These are phyloP conservation scores for Podospora appendiculata DNA, from an alignment of 495 filamentous ascomycete species.

Conservation along the genomic window DNA sequence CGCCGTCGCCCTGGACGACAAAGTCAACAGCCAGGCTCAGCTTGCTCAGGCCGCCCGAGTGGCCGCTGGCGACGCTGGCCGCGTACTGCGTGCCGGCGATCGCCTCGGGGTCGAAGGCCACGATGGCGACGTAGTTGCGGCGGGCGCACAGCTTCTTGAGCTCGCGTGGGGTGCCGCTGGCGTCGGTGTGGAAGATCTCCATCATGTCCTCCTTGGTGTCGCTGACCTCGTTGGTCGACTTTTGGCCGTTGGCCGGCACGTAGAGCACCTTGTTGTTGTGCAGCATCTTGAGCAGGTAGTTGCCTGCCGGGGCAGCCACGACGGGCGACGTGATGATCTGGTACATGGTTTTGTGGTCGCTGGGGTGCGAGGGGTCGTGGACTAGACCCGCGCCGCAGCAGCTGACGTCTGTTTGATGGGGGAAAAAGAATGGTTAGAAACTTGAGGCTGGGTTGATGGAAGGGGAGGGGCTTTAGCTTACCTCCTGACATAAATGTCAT, in stretches of 20 bases:
- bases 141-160: conserved; percentile 84
- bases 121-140: conserved; percentile 89
- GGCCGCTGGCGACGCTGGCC: conserved; percentile 17
- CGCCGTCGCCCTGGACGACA: conserved; percentile 89
- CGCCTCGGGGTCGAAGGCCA: conserved; percentile 84
- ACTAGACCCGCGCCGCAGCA: conserved; percentile 88
- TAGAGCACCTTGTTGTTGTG: conserved; percentile 89
- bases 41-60: conserved; percentile 44
- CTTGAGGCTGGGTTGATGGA: not conserved
- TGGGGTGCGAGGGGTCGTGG: conserved; percentile 84
- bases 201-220: conserved; percentile 99
- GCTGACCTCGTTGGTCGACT: conserved; percentile 52
- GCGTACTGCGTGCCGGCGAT: conserved; percentile 38
- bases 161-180: conserved; percentile 71
- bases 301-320: conserved; percentile 76
- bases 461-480: conserved; percentile 23
- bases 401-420: conserved; percentile 60
- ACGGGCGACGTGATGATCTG: conserved; percentile 89
- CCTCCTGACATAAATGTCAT: conserved; percentile 94
- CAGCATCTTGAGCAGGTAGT: conserved; percentile 84
- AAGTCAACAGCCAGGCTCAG: conserved; percentile 91
- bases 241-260: conserved; percentile 83
- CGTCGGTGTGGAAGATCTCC: conserved; percentile 93
- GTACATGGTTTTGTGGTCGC: conserved; percentile 98
- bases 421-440: conserved; percentile 2